These are phyloP conservation scores for Tolypocladium inflatum DNA, from an alignment of 2,329 filamentous ascomycete genomes.

Conservation along the genomic window DNA sequence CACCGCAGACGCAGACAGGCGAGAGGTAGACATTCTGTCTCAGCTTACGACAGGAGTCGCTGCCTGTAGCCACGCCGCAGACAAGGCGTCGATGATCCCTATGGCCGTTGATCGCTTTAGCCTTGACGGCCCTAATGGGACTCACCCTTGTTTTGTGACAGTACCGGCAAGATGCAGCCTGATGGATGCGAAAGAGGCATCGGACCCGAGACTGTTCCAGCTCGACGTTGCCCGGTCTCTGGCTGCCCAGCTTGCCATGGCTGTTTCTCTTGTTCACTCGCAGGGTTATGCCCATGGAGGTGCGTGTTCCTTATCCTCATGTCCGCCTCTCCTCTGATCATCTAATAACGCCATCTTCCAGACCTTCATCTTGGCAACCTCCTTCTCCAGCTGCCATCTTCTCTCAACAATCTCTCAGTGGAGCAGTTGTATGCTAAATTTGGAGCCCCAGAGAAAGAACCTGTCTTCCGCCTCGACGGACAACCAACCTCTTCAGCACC, in stretches of 20 bases:
- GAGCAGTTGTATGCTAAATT: slow-evolving; percentile 15
- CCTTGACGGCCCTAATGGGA: slow-evolving; percentile 17
- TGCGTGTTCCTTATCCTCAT: slow-evolving; percentile 1
- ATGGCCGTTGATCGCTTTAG: slow-evolving; percentile 14
- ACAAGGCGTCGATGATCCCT: slow-evolving; percentile 6
- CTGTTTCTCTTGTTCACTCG: slow-evolving; percentile 17
- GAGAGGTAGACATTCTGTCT: slow-evolving; percentile 15
- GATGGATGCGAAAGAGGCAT: slow-evolving; percentile 9
- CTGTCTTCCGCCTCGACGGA: slow-evolving; percentile 9
- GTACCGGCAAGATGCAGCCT: slow-evolving; percentile 16
- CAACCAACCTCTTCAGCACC: slow-evolving; percentile 5
- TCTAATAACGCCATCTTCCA: slow-evolving; percentile 1
- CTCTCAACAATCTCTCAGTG: slow-evolving; percentile 11
- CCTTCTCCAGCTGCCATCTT: slow-evolving; percentile 14
- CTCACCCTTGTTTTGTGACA: slow-evolving; percentile 17
- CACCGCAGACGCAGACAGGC: slow-evolving; percentile 12
- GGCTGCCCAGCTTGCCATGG: slow-evolving; percentile 17
- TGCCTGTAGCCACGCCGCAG: background rate
- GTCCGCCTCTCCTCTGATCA: background rate
- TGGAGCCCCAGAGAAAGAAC: slow-evolving; percentile 12
- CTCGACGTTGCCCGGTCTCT: slow-evolving; percentile 16
- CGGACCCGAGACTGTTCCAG: slow-evolving; percentile 11
- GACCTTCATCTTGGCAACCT: slow-evolving; percentile 25
- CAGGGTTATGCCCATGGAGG: slow-evolving; percentile 22
- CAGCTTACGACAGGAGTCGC: slow-evolving; percentile 1